Evolutionary conservation across 495 filamentous ascomycete species (phyloP).

Genomic region (Apodospora peruviana): DNA sequence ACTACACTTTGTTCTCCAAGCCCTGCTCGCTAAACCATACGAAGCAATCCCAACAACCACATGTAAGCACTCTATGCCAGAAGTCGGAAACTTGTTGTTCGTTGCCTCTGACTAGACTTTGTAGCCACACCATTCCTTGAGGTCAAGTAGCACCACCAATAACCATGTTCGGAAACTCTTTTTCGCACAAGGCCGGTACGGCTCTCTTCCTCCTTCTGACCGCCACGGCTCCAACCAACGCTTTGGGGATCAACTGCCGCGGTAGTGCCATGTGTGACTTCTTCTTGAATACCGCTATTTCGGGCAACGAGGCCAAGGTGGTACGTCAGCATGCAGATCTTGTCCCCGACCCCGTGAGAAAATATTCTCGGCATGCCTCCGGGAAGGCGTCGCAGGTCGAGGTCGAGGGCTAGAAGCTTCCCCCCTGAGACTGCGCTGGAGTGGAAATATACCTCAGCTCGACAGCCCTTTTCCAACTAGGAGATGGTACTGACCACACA

Average conservation of each 20-base stretch:
- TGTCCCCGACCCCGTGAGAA: too few relatives aligned
- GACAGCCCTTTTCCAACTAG: too few relatives aligned
- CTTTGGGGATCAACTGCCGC: background rate
- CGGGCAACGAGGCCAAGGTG: background rate
- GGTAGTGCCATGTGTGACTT: background rate
- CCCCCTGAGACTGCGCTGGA: too few relatives aligned
- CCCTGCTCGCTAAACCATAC: too few relatives aligned
- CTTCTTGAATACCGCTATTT: background rate
- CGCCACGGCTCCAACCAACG: background rate
- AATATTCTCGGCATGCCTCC: too few relatives aligned
- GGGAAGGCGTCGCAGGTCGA: too few relatives aligned
- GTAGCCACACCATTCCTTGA: background rate
- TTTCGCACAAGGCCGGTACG: background rate
- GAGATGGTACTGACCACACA: background rate
- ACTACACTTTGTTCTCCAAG: background rate
- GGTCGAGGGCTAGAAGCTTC: too few relatives aligned
- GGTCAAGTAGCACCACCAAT: background rate
- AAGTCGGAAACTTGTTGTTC: too few relatives aligned
- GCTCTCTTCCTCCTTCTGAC: background rate
- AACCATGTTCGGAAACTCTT: background rate
- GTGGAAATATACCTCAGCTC: too few relatives aligned
- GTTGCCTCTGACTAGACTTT: background rate
- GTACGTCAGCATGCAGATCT: background rate
- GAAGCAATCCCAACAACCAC: too few relatives aligned
- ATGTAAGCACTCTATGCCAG: too few relatives aligned